Evolutionary conservation across 2,329 filamentous ascomycete species (phyloP).

Genomic region (Pseudodiploospora longispora): DNA sequence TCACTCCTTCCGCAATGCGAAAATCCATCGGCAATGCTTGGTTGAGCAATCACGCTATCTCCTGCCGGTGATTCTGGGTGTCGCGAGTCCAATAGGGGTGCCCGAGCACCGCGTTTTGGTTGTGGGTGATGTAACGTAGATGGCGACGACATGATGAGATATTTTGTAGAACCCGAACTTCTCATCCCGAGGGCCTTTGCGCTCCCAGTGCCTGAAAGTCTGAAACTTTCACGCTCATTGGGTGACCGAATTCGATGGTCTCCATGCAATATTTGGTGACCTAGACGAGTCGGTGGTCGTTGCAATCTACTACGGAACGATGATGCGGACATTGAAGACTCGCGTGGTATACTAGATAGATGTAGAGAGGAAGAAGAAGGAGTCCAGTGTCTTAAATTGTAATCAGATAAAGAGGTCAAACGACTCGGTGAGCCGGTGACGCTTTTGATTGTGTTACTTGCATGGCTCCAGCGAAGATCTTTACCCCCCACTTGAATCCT

Average conservation of each 20-base stretch:
- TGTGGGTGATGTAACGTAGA: constrained; percentile 15
- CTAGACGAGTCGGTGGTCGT: neutral
- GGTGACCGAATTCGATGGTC: neutral
- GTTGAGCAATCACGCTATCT: constrained; percentile 3
- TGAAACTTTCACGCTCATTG: too few relatives aligned
- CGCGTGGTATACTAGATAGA: neutral
- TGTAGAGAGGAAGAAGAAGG: neutral
- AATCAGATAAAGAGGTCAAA: neutral
- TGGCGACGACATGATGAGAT: neutral
- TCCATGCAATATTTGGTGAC: neutral
- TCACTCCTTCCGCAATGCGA: neutral
- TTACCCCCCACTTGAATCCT: constrained; percentile 21
- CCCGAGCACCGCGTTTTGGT: constrained; percentile 11
- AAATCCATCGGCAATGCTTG: neutral
- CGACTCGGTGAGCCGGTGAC: too few relatives aligned
- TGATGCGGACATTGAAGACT: neutral
- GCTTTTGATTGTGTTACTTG: constrained; percentile 19
- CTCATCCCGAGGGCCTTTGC: neutral
- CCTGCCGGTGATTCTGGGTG: constrained; percentile 1
- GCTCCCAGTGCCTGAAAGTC: neutral
- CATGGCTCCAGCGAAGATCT: constrained; percentile 20
- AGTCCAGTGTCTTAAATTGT: neutral
- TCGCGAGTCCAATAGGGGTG: constrained; percentile 2
- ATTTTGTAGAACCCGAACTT: neutral
- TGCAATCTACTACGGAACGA: neutral